Evolutionary conservation across 2,329 filamentous ascomycete species (phyloP).

Genomic region (Ceratocystis harringtonii): DNA sequence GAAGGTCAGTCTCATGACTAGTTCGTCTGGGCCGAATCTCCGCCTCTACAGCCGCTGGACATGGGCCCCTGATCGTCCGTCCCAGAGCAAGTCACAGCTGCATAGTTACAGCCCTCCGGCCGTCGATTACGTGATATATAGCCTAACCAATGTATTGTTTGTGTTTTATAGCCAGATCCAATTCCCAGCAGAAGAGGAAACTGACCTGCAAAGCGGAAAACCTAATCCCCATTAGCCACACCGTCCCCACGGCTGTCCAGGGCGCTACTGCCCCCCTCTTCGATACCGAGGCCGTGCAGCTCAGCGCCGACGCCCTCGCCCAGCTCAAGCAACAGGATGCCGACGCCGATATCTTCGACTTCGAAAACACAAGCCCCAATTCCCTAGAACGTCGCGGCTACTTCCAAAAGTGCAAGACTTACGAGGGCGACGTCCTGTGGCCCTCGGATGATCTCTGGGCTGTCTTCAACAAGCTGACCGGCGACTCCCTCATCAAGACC

Average conservation of each 20-base stretch:
- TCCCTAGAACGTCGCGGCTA: slow-evolving; percentile 1
- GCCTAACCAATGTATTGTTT: slow-evolving; percentile 5
- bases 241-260: slow-evolving; percentile 1
- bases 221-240: slow-evolving; percentile 7
- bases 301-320: slow-evolving; percentile 7
- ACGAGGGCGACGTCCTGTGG: slow-evolving; percentile 23
- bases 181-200: neutral
- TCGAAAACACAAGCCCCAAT: slow-evolving; percentile 6
- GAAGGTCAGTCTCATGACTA: neutral
- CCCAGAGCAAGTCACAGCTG: neutral
- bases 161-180: neutral
- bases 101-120: slow-evolving; percentile 3
- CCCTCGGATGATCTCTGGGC: slow-evolving; percentile 23
- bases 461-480: slow-evolving; percentile 21
- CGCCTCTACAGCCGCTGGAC: neutral
- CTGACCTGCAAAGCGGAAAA: slow-evolving; percentile 12
- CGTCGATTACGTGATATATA: neutral
- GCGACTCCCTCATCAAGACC: slow-evolving; percentile 24
- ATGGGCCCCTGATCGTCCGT: neutral
- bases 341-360: slow-evolving; percentile 11
- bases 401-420: slow-evolving; percentile 22
- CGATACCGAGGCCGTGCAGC: slow-evolving; percentile 7
- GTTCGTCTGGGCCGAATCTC: neutral
- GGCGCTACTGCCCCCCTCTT: slow-evolving; percentile 8
- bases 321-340: slow-evolving; percentile 3